A percentile compares a stretch with the other conserved stretches of the same genome.
phyloP scores from a whole-genome alignment of 2,329 filamentous ascomycete genomes.

The Drechslerella coelobrocha region DNA sequence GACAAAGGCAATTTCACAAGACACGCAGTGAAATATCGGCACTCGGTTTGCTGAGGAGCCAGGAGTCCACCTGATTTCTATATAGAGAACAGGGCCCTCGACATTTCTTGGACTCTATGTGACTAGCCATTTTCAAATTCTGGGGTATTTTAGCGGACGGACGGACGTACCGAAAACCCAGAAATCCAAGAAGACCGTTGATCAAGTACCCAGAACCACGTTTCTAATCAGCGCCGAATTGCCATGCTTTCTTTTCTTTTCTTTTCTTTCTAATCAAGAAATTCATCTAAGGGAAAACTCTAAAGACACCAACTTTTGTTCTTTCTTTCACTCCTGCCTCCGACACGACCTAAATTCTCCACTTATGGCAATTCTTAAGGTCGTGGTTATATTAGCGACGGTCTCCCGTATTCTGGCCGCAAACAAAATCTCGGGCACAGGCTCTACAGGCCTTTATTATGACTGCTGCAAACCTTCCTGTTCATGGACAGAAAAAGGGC shows the following conservation, averaged over 20 bases:
- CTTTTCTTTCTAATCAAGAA: neutral
- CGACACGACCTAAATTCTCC: too few relatives aligned
- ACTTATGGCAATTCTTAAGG: slow-evolving; percentile 32
- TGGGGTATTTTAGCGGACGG: slow-evolving; percentile 38
- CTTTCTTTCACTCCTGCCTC: neutral
- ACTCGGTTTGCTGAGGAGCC: neutral
- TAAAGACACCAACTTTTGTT: neutral
- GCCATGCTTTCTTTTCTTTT: neutral
- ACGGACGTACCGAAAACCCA: slow-evolving; percentile 33
- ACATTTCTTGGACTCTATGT: too few relatives aligned
- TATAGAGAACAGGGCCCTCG: too few relatives aligned
- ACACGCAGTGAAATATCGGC: neutral
- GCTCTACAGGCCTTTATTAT: slow-evolving; percentile 58
- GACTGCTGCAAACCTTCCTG: slow-evolving; percentile 77
- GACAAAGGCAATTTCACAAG: slow-evolving; percentile 14
- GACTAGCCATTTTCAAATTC: slow-evolving; percentile 27
- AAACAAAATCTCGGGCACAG: slow-evolving; percentile 52
- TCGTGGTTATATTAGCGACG: slow-evolving; percentile 18
- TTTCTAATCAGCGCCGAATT: slow-evolving; percentile 12
- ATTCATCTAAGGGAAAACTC: too few relatives aligned
- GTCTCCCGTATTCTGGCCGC: slow-evolving; percentile 28
- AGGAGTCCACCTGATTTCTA: too few relatives aligned
- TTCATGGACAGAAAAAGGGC: slow-evolving; percentile 57
- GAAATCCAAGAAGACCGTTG: slow-evolving; percentile 22
- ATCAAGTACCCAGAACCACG: slow-evolving; percentile 27